Conservation (phyloP, 768 basidiomycete genomes). For the Mycena belliarum region DNA sequence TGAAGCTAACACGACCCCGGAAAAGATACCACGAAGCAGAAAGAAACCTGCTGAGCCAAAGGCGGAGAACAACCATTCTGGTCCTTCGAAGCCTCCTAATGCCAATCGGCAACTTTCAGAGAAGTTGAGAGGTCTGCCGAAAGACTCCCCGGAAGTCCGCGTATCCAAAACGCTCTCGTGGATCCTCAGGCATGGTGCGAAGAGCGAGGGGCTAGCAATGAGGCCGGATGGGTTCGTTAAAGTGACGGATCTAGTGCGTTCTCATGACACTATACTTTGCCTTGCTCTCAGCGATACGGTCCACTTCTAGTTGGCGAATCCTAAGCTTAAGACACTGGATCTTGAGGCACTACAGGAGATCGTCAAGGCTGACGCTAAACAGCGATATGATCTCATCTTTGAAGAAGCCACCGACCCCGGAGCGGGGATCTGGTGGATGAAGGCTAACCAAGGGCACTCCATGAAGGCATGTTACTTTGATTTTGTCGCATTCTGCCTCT, state of each 20-base stretch:
- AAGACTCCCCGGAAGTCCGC: conserved; percentile 67
- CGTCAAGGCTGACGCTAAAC: conserved; percentile 67
- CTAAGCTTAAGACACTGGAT: conserved; percentile 64
- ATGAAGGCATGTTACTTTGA: conserved; percentile 53
- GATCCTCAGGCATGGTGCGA: conserved; percentile 89
- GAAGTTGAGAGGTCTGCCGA: conserved; percentile 60
- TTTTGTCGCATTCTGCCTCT: background rate
- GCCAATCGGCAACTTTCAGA: conserved; percentile 1
- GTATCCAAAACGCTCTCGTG: conserved; percentile 88
- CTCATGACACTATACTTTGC: background rate
- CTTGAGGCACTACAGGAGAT: conserved; percentile 57
- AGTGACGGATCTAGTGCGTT: conserved; percentile 79
- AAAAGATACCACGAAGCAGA: conserved; percentile 4
- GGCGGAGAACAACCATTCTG: conserved; percentile 1
- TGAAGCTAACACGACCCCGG: background rate
- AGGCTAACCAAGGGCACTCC: conserved; percentile 90
- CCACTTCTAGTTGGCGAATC: conserved; percentile 59
- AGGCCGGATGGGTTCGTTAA: conserved; percentile 84
- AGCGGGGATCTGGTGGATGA: conserved; percentile 68
- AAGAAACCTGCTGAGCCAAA: conserved; percentile 16
- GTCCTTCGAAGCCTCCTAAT: background rate
- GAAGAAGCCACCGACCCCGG: conserved; percentile 43
- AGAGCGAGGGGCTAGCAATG: conserved; percentile 71
- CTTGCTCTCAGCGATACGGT: background rate
- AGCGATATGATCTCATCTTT: conserved; percentile 57